These are phyloP conservation scores for Picea mariana DNA, from an alignment of 83 land plant species.

Conservation along the genomic window DNA sequence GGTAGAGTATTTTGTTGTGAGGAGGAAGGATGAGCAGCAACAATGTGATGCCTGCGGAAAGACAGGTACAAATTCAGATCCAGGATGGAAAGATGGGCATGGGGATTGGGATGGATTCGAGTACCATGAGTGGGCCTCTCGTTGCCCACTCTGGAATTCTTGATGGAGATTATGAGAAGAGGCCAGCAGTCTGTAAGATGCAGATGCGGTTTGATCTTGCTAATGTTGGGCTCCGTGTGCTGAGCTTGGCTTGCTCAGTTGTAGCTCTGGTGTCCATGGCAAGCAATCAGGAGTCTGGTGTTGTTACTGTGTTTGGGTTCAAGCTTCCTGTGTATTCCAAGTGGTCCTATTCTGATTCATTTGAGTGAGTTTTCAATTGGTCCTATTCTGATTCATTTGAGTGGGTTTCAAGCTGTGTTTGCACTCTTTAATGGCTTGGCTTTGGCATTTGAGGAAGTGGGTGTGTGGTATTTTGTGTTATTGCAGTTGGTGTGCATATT, in stretches of 20 bases:
- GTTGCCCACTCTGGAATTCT: slow-evolving; percentile 6
- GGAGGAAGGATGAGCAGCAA: too few species aligned
- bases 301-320: slow-evolving; percentile 44
- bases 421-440: background rate
- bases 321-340: slow-evolving; percentile 46
- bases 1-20: too few species aligned
- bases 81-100: slow-evolving; percentile 7
- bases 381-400: background rate
- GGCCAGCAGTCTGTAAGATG: background rate
- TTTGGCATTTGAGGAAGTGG: background rate
- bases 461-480: background rate
- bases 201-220: slow-evolving; percentile 12
- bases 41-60: too few species aligned
- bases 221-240: slow-evolving; percentile 22
- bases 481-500: background rate
- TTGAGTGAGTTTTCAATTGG: slow-evolving; percentile 37
- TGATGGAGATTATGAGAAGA: background rate
- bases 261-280: slow-evolving; percentile 43
- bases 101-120: slow-evolving; percentile 14
- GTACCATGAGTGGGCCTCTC: slow-evolving; percentile 23
- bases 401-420: background rate
- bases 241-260: slow-evolving; percentile 29
- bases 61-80: slow-evolving; percentile 17
- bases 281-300: slow-evolving; percentile 34
- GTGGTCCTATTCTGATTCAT: slow-evolving; percentile 63